These are phyloP conservation scores for Davidsoniella australis DNA, from an alignment of 2,329 filamentous ascomycete genomes.

Conservation along the genomic window DNA sequence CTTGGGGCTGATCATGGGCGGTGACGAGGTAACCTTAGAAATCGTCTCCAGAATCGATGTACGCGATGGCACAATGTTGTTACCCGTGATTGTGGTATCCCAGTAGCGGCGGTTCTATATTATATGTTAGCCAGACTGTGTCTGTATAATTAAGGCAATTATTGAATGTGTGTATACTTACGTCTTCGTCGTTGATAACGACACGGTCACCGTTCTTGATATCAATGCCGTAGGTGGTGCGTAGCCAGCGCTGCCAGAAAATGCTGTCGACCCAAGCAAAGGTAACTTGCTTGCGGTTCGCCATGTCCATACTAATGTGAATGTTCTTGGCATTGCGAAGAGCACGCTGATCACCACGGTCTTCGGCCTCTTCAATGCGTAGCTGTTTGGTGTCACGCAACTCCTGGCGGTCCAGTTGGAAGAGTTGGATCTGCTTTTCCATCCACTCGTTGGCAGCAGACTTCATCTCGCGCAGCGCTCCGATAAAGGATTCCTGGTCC, in stretches of 20 bases:
- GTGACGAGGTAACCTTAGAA: slow-evolving; percentile 49
- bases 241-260: slow-evolving; percentile 95
- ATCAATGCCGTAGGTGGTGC: slow-evolving; percentile 86
- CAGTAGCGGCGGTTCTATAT: slow-evolving; percentile 77
- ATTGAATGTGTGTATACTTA: slow-evolving; percentile 32
- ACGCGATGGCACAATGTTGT: slow-evolving; percentile 74
- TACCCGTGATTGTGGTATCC: slow-evolving; percentile 80
- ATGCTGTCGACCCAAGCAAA: slow-evolving; percentile 96
- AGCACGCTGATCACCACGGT: slow-evolving; percentile 77
- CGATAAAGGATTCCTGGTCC: slow-evolving; percentile 59
- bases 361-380: slow-evolving; percentile 88
- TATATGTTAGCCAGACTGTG: slow-evolving; percentile 19
- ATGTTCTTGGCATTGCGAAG: slow-evolving; percentile 78
- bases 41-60: slow-evolving; percentile 83
- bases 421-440: slow-evolving; percentile 82
- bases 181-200: slow-evolving; percentile 93
- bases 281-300: slow-evolving; percentile 71
- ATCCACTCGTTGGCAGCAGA: slow-evolving; percentile 94
- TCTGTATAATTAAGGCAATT: no score
- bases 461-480: slow-evolving; percentile 78
- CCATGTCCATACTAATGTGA: slow-evolving; percentile 75
- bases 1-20: slow-evolving; percentile 58
- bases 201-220: slow-evolving; percentile 77
- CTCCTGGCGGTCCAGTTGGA: slow-evolving; percentile 85
- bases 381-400: slow-evolving; percentile 87